Conservation (phyloP, 106 monocot genomes). For the Dioscorea dumetorum region DNA sequence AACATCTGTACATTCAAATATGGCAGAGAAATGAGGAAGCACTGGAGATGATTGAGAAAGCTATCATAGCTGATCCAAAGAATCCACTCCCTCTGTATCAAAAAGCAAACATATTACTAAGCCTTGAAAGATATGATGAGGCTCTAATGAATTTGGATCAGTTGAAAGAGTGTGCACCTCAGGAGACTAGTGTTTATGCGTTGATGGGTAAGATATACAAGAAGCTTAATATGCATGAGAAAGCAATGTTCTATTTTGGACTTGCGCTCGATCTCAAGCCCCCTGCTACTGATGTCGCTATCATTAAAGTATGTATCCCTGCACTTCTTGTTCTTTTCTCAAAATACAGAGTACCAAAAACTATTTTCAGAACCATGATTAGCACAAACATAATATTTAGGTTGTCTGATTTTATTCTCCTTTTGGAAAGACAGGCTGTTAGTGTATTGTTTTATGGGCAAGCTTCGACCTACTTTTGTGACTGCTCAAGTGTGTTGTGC, state of each 20-base stretch:
- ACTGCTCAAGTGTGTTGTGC: too few relatives aligned
- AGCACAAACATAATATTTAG: too few relatives aligned
- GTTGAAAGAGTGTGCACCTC: slow-evolving; percentile 57
- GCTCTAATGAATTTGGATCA: slow-evolving; percentile 73
- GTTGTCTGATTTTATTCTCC: too few relatives aligned
- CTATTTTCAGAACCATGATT: too few relatives aligned
- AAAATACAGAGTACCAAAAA: too few relatives aligned
- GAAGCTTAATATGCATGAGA: slow-evolving; percentile 66
- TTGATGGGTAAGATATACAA: slow-evolving; percentile 93
- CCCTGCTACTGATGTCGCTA: slow-evolving; percentile 70
- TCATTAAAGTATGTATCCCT: slow-evolving; percentile 59
- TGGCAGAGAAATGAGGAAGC: slow-evolving; percentile 79
- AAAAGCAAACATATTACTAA: slow-evolving; percentile 70
- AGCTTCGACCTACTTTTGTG: not conserved
- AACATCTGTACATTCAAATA: not conserved
- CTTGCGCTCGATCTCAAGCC: slow-evolving; percentile 88
- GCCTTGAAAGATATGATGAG: slow-evolving; percentile 70
- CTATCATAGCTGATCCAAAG: slow-evolving; percentile 74
- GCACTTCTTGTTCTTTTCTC: not conserved
- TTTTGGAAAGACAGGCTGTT: too few relatives aligned
- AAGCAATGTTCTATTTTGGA: slow-evolving; percentile 93
- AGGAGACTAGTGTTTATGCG: slow-evolving; percentile 86
- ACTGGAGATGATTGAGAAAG: slow-evolving; percentile 67
- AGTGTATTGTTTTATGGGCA: too few relatives aligned
- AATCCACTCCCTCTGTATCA: slow-evolving; percentile 91